Base-by-base conservation (phyloP, 352 stramenopile species). In the Saprolegnia diclina region DNA sequence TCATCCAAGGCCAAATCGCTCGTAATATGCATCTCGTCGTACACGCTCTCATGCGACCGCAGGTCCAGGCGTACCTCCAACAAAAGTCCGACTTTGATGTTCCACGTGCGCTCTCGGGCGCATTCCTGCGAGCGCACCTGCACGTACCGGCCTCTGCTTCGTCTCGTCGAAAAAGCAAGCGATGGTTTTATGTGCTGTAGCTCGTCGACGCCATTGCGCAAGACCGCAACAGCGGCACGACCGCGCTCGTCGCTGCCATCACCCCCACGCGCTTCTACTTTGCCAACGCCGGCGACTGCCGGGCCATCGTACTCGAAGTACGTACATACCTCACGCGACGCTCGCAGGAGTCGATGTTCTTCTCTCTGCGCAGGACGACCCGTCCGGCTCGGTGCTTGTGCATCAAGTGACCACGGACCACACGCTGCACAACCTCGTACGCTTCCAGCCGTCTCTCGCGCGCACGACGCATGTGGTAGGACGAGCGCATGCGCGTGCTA, bases 141-240 rank as follows among this genome's bases (percentile, higher is more conserved):
- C 11, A 48, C 42, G 42, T 48, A 48, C 3, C 18, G 18, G 11
- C 42, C 11, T n/a, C 18, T n/a, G 13, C 11, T 48, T n/a, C 42
- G 4, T 48, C 13, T 10, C 7, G 2, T 35, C 29, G 42, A n/a
- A 3, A 14, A 48, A 14, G 42, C 42, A n/a, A 48, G 13, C 11
- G 42, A 14, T 48, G 13, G 1, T 1, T 14, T n/a, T n/a, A n/a
- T 52, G 21, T 52, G 45, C 11, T n/a, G 13, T 59, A 59, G 52
- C 52, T 59, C 19, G 35, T 59, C 3, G 52, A 59, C 2, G 24
- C 52, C 24, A 59, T 59, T 13, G 1, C 52, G 7, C 52, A 59
- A 59, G 52, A 59, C 35, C 52, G 52, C 24, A 59, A 59, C 35
- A 59, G 52, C 52, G 52, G 52, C 13, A 59, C 52, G 11, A 59